Evolutionary conservation across 306 rosid genomes (phyloP).

Genomic region (Benincasa hispida): DNA sequence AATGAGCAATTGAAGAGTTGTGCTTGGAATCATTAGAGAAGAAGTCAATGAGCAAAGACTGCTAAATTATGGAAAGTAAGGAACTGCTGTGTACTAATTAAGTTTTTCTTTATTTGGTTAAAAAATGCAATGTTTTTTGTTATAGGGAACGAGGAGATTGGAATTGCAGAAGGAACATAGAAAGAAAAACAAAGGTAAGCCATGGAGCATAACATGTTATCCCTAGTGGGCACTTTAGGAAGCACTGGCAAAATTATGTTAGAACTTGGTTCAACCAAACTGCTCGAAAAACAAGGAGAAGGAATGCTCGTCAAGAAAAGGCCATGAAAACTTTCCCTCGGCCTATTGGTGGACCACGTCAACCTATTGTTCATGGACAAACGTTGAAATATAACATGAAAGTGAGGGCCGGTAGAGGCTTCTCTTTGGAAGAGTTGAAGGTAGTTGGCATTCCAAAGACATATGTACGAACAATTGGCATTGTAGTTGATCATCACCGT

Average conservation of each 20-base stretch:
- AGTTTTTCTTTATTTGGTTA: too few relatives aligned
- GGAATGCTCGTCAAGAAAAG: slow-evolving; percentile 40
- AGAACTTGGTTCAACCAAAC: slow-evolving; percentile 59
- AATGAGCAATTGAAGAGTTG: neutral
- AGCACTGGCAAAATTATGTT: slow-evolving; percentile 49
- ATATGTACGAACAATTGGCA: slow-evolving; percentile 40
- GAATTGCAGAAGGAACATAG: too few relatives aligned
- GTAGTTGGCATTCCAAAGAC: slow-evolving; percentile 53
- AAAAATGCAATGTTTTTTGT: too few relatives aligned
- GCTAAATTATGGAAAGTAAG: too few relatives aligned
- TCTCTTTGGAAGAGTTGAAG: slow-evolving; percentile 48
- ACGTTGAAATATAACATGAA: slow-evolving; percentile 53
- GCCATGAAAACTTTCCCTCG: slow-evolving; percentile 44
- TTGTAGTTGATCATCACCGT: slow-evolving; percentile 42
- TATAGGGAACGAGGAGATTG: too few relatives aligned
- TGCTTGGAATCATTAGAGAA: neutral
- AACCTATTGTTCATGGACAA: slow-evolving; percentile 47
- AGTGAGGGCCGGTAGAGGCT: slow-evolving; percentile 49
- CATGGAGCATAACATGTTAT: slow-evolving; percentile 48
- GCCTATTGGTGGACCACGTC: slow-evolving; percentile 42
- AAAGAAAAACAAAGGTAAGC: too few relatives aligned
- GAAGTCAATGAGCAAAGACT: too few relatives aligned
- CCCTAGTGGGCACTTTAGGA: slow-evolving; percentile 43
- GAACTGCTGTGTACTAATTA: too few relatives aligned
- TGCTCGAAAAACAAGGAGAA: slow-evolving; percentile 40